These are phyloP conservation scores for Boletus sp. DNA, from an alignment of 768 basidiomycete species.

Conservation along the genomic window DNA sequence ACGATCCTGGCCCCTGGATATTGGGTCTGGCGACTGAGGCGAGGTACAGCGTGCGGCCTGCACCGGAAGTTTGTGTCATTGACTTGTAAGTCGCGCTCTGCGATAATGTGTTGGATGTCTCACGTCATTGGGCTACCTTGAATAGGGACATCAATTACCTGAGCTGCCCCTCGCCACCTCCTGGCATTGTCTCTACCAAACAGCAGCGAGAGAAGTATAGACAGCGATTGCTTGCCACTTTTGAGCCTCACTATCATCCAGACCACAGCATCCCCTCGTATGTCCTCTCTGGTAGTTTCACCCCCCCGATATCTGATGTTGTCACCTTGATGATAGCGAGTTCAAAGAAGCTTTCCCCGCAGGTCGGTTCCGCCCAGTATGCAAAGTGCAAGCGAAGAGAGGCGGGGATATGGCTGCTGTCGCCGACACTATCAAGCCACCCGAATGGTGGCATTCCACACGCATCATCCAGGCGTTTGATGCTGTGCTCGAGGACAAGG, in stretches of 20 bases:
- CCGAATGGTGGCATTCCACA: constrained; percentile 93
- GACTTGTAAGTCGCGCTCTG: constrained; percentile 60
- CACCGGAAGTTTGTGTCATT: constrained; percentile 81
- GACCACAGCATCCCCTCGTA: constrained; percentile 79
- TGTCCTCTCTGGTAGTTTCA: constrained; percentile 3
- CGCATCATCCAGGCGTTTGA: constrained; percentile 91
- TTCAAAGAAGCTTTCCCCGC: constrained; percentile 95
- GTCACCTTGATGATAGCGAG: constrained; percentile 50
- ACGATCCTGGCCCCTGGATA: constrained; percentile 97
- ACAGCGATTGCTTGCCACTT: constrained; percentile 68
- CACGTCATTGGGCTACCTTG: neutral
- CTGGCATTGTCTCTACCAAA: constrained; percentile 69
- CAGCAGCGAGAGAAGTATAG: constrained; percentile 80
- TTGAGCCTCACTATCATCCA: constrained; percentile 86
- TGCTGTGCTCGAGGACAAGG: constrained; percentile 80
- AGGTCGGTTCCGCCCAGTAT: constrained; percentile 85
- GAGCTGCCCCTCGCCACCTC: constrained; percentile 79
- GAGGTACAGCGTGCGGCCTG: constrained; percentile 68
- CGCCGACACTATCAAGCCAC: constrained; percentile 85
- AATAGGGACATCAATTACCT: constrained; percentile 76
- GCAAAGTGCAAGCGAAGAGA: constrained; percentile 84
- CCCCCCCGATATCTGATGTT: neutral
- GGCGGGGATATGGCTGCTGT: constrained; percentile 77
- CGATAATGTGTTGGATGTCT: constrained; percentile 1
- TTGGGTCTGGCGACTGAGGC: constrained; percentile 86